Evolutionary conservation across 176 grass and related monocot genomes (phyloP).

Genomic region (Neostapfia colusana): DNA sequence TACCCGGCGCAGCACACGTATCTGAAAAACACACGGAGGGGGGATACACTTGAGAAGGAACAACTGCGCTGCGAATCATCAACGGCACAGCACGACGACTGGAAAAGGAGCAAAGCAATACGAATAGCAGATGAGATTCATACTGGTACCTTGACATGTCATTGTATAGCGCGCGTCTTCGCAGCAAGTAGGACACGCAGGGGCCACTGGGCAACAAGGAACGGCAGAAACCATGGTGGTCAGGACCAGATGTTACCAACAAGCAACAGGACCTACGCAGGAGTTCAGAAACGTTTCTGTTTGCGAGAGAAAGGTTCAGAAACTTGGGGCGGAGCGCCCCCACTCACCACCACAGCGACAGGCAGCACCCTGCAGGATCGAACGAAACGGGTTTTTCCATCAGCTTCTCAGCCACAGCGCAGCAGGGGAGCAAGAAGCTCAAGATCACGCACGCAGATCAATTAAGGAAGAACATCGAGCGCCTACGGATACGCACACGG

Average conservation of each 20-base stretch:
- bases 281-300: too few relatives aligned
- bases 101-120: too few relatives aligned
- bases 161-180: slow-evolving; percentile 88
- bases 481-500: slow-evolving; percentile 45
- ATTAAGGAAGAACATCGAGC: neutral
- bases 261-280: neutral
- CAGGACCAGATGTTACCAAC: neutral
- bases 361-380: slow-evolving; percentile 62
- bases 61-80: neutral
- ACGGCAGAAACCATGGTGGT: neutral
- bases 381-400: neutral
- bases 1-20: slow-evolving; percentile 94
- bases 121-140: too few relatives aligned
- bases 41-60: neutral
- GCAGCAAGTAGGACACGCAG: slow-evolving; percentile 91
- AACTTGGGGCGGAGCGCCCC: neutral
- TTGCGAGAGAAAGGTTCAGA: neutral
- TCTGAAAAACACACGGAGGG: slow-evolving; percentile 33
- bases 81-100: neutral
- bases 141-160: slow-evolving; percentile 89
- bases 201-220: slow-evolving; percentile 56
- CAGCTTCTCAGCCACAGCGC: neutral
- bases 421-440: neutral
- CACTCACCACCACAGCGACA: slow-evolving; percentile 89
- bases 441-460: neutral